A percentile compares a stretch with the other conserved stretches of the same genome.
These are phyloP conservation scores for Diaporthe eres DNA, from an alignment of 2,329 filamentous ascomycete species.

Conservation along the genomic window DNA sequence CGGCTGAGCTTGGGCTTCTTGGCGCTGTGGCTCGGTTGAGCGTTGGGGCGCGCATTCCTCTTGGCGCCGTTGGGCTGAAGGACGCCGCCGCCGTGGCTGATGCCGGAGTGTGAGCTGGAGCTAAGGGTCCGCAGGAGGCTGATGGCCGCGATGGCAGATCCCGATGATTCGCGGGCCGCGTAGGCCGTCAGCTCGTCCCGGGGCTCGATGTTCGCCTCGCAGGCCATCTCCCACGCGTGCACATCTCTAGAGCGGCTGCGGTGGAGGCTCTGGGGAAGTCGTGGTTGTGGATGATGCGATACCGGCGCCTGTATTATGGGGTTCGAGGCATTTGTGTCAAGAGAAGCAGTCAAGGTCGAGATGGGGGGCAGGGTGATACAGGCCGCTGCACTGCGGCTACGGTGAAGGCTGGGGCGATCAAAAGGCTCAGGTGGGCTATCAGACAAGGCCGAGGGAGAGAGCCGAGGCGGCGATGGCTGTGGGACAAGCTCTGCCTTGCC, in stretches of 20 bases:
- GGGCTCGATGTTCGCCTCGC: constrained; percentile 81
- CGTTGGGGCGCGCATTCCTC: constrained; percentile 67
- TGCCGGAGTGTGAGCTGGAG: constrained; percentile 60
- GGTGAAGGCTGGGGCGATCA: constrained; percentile 70
- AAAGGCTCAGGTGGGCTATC: constrained; percentile 59
- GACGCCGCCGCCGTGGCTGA: constrained; percentile 46
- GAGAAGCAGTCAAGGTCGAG: constrained; percentile 63
- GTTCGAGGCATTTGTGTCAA: constrained; percentile 43
- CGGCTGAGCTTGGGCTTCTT: constrained; percentile 77
- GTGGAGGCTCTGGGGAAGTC: constrained; percentile 67
- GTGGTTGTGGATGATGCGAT: constrained; percentile 50
- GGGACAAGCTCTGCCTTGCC: constrained; percentile 92
- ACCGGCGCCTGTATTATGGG: constrained; percentile 41
- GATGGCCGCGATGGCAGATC: constrained; percentile 85
- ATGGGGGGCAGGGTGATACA: constrained; percentile 71
- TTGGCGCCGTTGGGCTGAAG: constrained; percentile 73
- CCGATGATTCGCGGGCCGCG: constrained; percentile 82
- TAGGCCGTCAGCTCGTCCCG: constrained; percentile 83
- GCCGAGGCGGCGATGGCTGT: constrained; percentile 65
- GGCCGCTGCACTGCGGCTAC: constrained; percentile 79
- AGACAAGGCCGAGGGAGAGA: constrained; percentile 51
- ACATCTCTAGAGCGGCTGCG: constrained; percentile 88
- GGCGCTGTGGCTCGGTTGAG: constrained; percentile 52
- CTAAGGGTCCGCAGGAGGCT: constrained; percentile 82
- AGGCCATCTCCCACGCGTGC: constrained; percentile 91